Evolutionary conservation across 257 asterid species (phyloP).

Genomic region (Cordia subcordata): DNA sequence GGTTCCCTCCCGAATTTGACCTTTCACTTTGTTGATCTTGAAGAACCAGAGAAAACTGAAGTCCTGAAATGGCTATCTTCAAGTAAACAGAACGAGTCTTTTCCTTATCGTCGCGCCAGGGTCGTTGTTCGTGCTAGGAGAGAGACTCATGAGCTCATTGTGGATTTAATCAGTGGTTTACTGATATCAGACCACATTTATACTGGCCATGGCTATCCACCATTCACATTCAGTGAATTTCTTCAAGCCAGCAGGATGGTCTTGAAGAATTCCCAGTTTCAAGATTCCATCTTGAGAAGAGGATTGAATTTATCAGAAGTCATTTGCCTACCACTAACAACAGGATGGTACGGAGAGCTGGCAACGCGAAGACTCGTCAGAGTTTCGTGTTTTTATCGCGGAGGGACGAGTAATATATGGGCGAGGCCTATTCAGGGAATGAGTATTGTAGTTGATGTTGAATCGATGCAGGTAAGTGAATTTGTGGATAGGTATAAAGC

Average conservation of each 20-base stretch:
- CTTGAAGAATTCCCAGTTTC: slow-evolving; percentile 30
- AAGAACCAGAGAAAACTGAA: slow-evolving; percentile 56
- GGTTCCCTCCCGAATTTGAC: slow-evolving; percentile 35
- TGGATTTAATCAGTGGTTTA: slow-evolving; percentile 31
- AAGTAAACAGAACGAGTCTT: slow-evolving; percentile 4
- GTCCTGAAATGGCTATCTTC: slow-evolving; percentile 48
- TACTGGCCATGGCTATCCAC: slow-evolving; percentile 55
- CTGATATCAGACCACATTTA: slow-evolving; percentile 37
- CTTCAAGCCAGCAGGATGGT: slow-evolving; percentile 40
- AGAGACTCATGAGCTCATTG: slow-evolving; percentile 41
- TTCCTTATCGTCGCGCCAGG: slow-evolving; percentile 43
- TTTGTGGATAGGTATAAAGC: slow-evolving; percentile 34
- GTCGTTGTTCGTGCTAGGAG: slow-evolving; percentile 40
- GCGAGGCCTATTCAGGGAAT: slow-evolving; percentile 66
- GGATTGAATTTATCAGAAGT: slow-evolving; percentile 60
- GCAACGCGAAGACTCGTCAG: slow-evolving; percentile 39
- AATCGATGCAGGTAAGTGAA: slow-evolving; percentile 31
- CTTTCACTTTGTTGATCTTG: slow-evolving; percentile 57
- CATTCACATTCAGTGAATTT: slow-evolving; percentile 48
- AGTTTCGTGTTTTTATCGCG: slow-evolving; percentile 53
- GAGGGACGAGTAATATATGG: slow-evolving; percentile 62
- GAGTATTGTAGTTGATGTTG: slow-evolving; percentile 42
- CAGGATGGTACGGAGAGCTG: slow-evolving; percentile 68
- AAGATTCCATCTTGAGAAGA: slow-evolving; percentile 44
- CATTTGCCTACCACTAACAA: slow-evolving; percentile 53